Conservation (phyloP, 495 filamentous ascomycete species). For the Trichoderma orchidacearum region DNA sequence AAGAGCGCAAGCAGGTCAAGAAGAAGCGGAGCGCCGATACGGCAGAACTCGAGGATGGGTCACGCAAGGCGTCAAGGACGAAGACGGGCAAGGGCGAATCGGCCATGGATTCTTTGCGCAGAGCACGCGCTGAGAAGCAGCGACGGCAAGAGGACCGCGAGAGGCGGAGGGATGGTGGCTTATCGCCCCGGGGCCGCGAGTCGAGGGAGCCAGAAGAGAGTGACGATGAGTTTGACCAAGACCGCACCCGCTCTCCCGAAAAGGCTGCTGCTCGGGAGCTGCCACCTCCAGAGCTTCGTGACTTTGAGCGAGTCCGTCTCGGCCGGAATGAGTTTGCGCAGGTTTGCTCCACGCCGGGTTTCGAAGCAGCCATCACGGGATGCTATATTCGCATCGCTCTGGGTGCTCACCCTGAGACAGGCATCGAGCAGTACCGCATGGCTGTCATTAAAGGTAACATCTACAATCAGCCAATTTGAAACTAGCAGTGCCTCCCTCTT, state of each 20-base stretch:
- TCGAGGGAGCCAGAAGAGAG: constrained; percentile 53
- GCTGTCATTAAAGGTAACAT: constrained; percentile 64
- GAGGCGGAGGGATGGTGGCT: constrained; percentile 36
- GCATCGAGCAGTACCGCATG: constrained; percentile 68
- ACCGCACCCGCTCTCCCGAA: constrained; percentile 32
- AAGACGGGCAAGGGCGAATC: constrained; percentile 60
- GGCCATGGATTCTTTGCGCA: constrained; percentile 71
- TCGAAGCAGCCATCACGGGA: constrained; percentile 61
- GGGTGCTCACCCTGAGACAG: constrained; percentile 53
- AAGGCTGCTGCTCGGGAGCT: constrained; percentile 18
- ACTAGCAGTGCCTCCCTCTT: not conserved
- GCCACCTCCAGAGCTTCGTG: constrained; percentile 51
- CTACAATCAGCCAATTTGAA: too few species aligned
- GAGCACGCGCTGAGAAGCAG: constrained; percentile 70
- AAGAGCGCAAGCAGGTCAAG: constrained; percentile 23
- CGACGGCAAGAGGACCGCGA: constrained; percentile 57
- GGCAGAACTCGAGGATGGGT: constrained; percentile 56
- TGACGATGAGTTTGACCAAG: constrained; percentile 51
- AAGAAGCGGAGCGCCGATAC: constrained; percentile 72
- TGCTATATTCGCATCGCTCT: constrained; percentile 75
- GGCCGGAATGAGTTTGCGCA: constrained; percentile 69
- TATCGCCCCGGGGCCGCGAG: constrained; percentile 20
- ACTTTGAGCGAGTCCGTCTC: constrained; percentile 70
- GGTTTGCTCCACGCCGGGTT: constrained; percentile 82
- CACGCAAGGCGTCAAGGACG: constrained; percentile 71